phyloP scores from a whole-genome alignment of 179 eudicot species.

The Carnegiea gigantea region DNA sequence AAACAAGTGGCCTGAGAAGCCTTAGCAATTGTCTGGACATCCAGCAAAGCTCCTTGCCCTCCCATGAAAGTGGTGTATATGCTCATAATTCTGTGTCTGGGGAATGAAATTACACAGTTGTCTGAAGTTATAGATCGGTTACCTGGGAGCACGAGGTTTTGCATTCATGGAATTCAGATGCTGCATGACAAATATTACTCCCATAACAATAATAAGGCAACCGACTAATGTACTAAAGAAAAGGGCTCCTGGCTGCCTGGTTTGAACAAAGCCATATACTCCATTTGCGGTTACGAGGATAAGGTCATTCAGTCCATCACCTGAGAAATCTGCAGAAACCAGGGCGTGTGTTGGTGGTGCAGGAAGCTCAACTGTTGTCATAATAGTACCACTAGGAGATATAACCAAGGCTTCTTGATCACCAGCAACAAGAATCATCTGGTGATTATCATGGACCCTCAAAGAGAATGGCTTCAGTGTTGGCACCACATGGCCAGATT shows the following conservation, averaged over 20 bases:
- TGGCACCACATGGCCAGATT: constrained; percentile 74
- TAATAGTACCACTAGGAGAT: constrained; percentile 75
- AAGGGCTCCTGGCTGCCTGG: constrained; percentile 97
- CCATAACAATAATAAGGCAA: constrained; percentile 96
- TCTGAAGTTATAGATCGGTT: not conserved
- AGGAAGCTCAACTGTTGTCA: constrained; percentile 75
- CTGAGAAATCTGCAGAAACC: constrained; percentile 81
- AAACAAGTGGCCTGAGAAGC: not conserved
- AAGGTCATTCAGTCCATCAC: constrained; percentile 85
- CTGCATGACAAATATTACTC: constrained; percentile 85
- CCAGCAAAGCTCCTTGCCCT: constrained; percentile 13
- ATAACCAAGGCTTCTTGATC: constrained; percentile 87
- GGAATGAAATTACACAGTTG: not conserved
- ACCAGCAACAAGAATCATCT: constrained; percentile 82
- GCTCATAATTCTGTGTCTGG: constrained; percentile 4
- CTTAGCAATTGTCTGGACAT: not conserved
- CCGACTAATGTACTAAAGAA: constrained; percentile 97
- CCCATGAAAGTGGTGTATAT: constrained; percentile 1
- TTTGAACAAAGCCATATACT: constrained; percentile 91
- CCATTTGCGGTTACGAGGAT: constrained; percentile 81
- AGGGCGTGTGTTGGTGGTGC: constrained; percentile 88
- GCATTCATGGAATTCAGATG: constrained; percentile 73
- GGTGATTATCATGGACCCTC: constrained; percentile 62
- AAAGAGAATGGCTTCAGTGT: constrained; percentile 71
- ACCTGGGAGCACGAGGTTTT: constrained; percentile 69